Conservation (phyloP, 192 early-diverging fungal genomes). For the Rhizophlyctis rosea region DNA sequence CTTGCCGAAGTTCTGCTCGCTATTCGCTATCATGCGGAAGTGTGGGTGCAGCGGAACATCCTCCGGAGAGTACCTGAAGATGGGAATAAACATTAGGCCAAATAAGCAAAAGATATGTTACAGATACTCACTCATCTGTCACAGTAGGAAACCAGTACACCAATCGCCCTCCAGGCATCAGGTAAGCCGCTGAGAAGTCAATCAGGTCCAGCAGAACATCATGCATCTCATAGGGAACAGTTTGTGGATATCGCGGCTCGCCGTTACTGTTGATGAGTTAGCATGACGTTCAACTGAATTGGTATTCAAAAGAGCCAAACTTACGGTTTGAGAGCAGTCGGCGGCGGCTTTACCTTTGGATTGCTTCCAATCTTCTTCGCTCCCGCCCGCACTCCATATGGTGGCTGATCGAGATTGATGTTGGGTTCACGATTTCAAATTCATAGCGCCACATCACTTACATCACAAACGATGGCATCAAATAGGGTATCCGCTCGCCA, state of each 20-base stretch:
- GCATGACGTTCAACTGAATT: neutral
- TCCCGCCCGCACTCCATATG: constrained; percentile 96
- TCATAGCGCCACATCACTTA: constrained; percentile 23
- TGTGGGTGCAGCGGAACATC: constrained; percentile 84
- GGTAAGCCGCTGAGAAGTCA: constrained; percentile 73
- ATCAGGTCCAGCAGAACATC: constrained; percentile 82
- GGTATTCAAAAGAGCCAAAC: neutral
- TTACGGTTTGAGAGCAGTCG: constrained; percentile 30
- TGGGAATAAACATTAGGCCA: too few relatives aligned
- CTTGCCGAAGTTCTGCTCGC: constrained; percentile 90
- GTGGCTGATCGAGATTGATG: constrained; percentile 55
- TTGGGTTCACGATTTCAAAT: too few relatives aligned
- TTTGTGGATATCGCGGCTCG: constrained; percentile 75
- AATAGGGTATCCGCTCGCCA: too few relatives aligned
- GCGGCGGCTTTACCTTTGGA: constrained; percentile 22
- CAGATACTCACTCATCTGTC: constrained; percentile 63
- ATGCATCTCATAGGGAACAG: constrained; percentile 91
- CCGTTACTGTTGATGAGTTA: constrained; percentile 34
- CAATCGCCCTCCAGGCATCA: constrained; percentile 76
- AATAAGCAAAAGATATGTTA: neutral
- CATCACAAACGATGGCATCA: constrained; percentile 92
- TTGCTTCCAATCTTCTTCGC: constrained; percentile 85
- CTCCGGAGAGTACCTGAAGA: constrained; percentile 51
- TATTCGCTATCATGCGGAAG: constrained; percentile 80
- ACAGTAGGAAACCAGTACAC: constrained; percentile 97